A percentile compares a stretch with the other conserved stretches of the same genome.
Conservation (phyloP, 768 basidiomycete species). For the Suillus subaureus region DNA sequence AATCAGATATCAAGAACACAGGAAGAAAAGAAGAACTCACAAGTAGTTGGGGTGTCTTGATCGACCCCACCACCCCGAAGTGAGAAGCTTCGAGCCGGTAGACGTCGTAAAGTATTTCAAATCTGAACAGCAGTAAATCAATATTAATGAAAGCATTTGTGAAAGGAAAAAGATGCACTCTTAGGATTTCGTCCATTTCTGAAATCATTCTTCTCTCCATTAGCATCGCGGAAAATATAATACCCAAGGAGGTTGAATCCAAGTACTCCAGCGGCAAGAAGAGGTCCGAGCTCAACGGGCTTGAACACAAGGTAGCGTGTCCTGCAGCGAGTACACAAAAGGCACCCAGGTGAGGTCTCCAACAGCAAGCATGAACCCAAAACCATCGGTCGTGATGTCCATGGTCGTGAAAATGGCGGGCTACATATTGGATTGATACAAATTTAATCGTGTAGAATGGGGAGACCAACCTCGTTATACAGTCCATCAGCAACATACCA, state of each 20-base stretch:
- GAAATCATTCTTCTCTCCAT: constrained; percentile 96
- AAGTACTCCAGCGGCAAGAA: constrained; percentile 57
- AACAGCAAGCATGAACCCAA: constrained; percentile 96
- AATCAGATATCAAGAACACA: neutral
- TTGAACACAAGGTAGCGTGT: constrained; percentile 93
- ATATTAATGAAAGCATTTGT: neutral
- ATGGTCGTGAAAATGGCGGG: constrained; percentile 90
- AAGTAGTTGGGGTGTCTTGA: constrained; percentile 94
- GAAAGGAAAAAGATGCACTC: constrained; percentile 45
- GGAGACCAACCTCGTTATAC: constrained; percentile 79
- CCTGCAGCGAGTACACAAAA: constrained; percentile 91
- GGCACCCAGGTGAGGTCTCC: constrained; percentile 95
- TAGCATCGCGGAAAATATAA: constrained; percentile 87
- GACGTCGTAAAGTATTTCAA: constrained; percentile 78
- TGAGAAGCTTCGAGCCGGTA: constrained; percentile 87
- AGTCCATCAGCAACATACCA: constrained; percentile 87
- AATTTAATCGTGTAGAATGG: neutral
- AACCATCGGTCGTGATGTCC: constrained; percentile 97
- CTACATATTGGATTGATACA: constrained; percentile 38
- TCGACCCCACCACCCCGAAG: constrained; percentile 96
- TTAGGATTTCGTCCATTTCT: constrained; percentile 93
- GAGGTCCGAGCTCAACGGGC: constrained; percentile 73
- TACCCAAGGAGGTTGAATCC: constrained; percentile 73
- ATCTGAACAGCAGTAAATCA: constrained; percentile 45
- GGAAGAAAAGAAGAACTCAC: constrained; percentile 39